Evolutionary conservation across 2,329 filamentous ascomycete genomes (phyloP).

Genomic region (Cercospora canescens): DNA sequence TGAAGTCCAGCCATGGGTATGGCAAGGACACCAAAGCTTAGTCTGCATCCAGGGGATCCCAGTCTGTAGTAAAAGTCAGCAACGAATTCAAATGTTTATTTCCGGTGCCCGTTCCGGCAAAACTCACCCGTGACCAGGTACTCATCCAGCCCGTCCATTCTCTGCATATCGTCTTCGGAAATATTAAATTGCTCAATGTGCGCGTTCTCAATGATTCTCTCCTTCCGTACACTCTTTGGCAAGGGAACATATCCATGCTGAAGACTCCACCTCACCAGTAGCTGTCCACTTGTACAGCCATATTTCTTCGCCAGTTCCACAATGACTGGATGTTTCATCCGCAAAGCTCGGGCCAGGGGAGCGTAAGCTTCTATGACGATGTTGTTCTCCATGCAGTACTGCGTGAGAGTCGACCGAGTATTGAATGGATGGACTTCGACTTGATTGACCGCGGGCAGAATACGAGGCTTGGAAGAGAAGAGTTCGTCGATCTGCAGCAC

Average conservation of each 20-base stretch:
- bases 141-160: conserved; percentile 68
- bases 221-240: conserved; percentile 67
- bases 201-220: conserved; percentile 66
- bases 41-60: conserved; percentile 36
- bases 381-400: conserved; percentile 63
- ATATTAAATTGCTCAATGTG: conserved; percentile 63
- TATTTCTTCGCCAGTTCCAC: conserved; percentile 66
- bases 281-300: conserved; percentile 67
- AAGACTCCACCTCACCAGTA: conserved; percentile 76
- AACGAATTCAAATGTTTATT: background rate
- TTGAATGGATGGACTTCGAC: conserved; percentile 84
- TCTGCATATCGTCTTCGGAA: conserved; percentile 61
- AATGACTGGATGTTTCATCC: conserved; percentile 68
- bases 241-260: conserved; percentile 73
- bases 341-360: conserved; percentile 69
- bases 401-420: conserved; percentile 66
- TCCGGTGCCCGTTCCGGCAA: background rate
- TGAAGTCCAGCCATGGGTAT: background rate
- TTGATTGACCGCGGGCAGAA: conserved; percentile 73
- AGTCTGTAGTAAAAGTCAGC: conserved; percentile 27
- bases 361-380: conserved; percentile 80
- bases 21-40: background rate
- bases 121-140: conserved; percentile 69
- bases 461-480: conserved; percentile 60
- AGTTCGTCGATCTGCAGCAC: conserved; percentile 64